Conservation (phyloP, 345 rosid species). For the Citrus medica region DNA sequence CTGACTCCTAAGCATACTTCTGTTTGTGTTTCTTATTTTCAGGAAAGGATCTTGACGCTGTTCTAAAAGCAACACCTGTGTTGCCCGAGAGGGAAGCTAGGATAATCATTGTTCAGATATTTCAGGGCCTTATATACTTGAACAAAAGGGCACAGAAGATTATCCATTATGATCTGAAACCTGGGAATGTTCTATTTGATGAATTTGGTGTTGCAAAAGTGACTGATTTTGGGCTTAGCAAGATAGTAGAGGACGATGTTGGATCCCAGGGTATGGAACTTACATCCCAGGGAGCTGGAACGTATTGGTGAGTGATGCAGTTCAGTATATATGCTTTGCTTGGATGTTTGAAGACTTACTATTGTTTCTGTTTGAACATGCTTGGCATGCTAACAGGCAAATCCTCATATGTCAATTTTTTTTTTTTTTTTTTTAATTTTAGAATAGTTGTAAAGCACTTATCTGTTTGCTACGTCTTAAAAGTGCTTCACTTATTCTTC, state of each 20-base stretch:
- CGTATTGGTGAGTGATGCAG: constrained; percentile 75
- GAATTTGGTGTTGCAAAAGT: constrained; percentile 96
- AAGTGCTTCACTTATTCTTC: not conserved
- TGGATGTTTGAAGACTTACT: not conserved
- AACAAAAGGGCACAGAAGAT: constrained; percentile 86
- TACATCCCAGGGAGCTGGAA: constrained; percentile 99
- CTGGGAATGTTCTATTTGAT: constrained; percentile 97
- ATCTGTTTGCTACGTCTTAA: not conserved
- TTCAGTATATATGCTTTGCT: constrained; percentile 8
- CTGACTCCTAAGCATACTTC: constrained; percentile 10
- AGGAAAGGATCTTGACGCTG: constrained; percentile 99
- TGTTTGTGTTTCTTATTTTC: constrained; percentile 20
- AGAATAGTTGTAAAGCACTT: not conserved
- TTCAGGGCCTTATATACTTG: constrained; percentile 93
- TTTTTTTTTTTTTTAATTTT: not conserved
- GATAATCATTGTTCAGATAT: constrained; percentile 87
- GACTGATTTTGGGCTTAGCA: constrained; percentile 99
- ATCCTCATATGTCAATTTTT: not conserved
- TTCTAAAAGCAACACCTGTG: constrained; percentile 89
- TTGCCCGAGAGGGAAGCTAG: constrained; percentile 97
- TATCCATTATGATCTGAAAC: constrained; percentile 98
- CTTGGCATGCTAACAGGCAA: not conserved
- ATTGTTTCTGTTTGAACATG: not conserved
- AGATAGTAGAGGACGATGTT: constrained; percentile 89
- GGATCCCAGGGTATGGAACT: constrained; percentile 99